phyloP scores from a whole-genome alignment of 495 filamentous ascomycete species.

The Penicillium crystallinum region DNA sequence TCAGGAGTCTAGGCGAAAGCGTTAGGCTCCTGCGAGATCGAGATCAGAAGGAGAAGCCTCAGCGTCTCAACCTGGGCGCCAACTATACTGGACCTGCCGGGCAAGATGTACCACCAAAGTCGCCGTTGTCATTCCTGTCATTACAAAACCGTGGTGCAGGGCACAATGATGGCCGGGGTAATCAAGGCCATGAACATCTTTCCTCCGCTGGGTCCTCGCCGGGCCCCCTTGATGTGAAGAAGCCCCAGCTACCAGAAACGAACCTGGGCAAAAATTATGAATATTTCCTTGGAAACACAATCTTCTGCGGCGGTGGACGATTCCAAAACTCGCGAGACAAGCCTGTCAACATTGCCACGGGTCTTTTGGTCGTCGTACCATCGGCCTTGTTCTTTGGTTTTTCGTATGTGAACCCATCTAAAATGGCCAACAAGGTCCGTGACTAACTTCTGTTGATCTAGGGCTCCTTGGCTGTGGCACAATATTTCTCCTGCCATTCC shows the following conservation, averaged over 20 bases:
- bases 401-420: constrained; percentile 49
- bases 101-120: constrained; percentile 55
- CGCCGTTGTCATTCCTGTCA: constrained; percentile 66
- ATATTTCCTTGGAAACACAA: constrained; percentile 87
- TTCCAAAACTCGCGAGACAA: constrained; percentile 82
- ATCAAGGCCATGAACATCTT: constrained; percentile 74
- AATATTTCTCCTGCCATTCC: constrained; percentile 90
- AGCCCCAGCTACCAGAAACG: constrained; percentile 22
- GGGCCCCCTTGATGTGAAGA: constrained; percentile 33
- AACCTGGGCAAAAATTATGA: constrained; percentile 72
- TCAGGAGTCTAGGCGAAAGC: constrained; percentile 66
- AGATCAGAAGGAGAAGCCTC: constrained; percentile 42
- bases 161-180: constrained; percentile 51
- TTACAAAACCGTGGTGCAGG: constrained; percentile 46
- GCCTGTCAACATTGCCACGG: constrained; percentile 90
- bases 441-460: constrained; percentile 20
- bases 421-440: background rate
- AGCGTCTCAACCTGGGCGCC: constrained; percentile 53
- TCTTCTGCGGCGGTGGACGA: constrained; percentile 81
- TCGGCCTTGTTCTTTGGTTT: constrained; percentile 76
- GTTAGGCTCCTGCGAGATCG: constrained; percentile 62
- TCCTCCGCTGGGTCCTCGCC: constrained; percentile 73
- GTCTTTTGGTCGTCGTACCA: constrained; percentile 69
- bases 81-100: constrained; percentile 46
- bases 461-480: constrained; percentile 83